Evolutionary conservation across 192 early-diverging fungal species (phyloP).

Genomic region (Polychytrium aggregatum): DNA sequence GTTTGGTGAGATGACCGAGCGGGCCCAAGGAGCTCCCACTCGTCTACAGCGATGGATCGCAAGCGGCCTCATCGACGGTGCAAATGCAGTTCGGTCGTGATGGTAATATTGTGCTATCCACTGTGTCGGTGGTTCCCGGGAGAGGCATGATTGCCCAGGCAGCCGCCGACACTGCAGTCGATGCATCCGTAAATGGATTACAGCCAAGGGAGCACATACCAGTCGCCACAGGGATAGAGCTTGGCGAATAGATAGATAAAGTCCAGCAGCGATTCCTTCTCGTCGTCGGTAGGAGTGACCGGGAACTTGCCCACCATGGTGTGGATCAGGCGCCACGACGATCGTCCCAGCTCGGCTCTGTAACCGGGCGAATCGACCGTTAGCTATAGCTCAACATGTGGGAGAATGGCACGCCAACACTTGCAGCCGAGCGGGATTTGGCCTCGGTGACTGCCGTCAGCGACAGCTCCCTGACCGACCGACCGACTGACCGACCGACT

Average conservation of each 20-base stretch:
- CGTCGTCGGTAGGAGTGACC: conserved; percentile 57
- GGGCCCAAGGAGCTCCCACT: too few relatives aligned
- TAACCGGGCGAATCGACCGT: too few relatives aligned
- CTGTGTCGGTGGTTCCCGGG: not conserved
- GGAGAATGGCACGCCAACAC: too few relatives aligned
- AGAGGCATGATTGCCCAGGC: not conserved
- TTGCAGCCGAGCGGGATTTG: too few relatives aligned
- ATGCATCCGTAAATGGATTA: not conserved
- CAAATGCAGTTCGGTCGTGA: too few relatives aligned
- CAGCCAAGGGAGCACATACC: conserved; percentile 26
- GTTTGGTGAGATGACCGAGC: too few relatives aligned
- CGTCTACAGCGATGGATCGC: too few relatives aligned
- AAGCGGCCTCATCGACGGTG: too few relatives aligned
- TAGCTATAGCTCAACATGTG: too few relatives aligned
- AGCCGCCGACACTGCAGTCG: not conserved
- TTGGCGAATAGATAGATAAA: conserved; percentile 75
- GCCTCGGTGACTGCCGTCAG: too few relatives aligned
- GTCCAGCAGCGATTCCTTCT: conserved; percentile 61
- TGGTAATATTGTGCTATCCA: not conserved
- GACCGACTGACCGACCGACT: too few relatives aligned
- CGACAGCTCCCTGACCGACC: too few relatives aligned
- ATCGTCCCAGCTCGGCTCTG: conserved; percentile 78
- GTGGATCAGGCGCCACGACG: conserved; percentile 87
- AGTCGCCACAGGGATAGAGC: conserved; percentile 95
- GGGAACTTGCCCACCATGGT: conserved; percentile 88